Conservation (phyloP, 495 filamentous ascomycete species). For the Penicillium cataractarum region DNA sequence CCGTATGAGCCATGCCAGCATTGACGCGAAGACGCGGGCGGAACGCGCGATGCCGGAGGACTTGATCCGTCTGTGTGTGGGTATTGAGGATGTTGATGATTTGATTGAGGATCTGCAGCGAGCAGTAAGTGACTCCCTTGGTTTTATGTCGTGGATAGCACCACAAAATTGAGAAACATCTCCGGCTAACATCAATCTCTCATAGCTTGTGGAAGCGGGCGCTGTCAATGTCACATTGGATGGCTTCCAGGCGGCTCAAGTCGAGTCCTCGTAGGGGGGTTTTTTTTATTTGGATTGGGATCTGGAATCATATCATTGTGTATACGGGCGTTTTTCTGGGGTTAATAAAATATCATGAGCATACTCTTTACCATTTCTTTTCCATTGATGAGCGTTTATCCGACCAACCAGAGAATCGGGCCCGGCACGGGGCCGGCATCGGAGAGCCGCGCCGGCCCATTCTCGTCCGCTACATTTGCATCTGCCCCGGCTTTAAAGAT, state of each 20-base stretch:
- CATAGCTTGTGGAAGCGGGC: slow-evolving; percentile 87
- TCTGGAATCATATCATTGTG: slow-evolving; percentile 14
- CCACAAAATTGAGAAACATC: slow-evolving; percentile 3
- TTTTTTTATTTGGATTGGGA: not conserved
- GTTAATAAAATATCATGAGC: slow-evolving; percentile 18
- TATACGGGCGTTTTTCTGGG: slow-evolving; percentile 27
- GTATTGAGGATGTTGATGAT: slow-evolving; percentile 93
- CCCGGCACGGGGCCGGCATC: slow-evolving; percentile 38
- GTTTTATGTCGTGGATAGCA: not conserved
- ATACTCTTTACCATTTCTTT: not conserved
- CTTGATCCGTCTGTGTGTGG: slow-evolving; percentile 91
- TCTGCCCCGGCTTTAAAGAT: not conserved
- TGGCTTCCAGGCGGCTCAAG: slow-evolving; percentile 61
- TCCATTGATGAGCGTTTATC: slow-evolving; percentile 26
- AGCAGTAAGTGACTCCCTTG: slow-evolving; percentile 66
- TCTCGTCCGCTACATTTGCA: slow-evolving; percentile 32
- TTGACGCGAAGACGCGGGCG: slow-evolving; percentile 88
- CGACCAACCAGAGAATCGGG: slow-evolving; percentile 13
- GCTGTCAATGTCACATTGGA: slow-evolving; percentile 84
- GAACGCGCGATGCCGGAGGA: slow-evolving; percentile 95
- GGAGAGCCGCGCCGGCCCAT: slow-evolving; percentile 35
- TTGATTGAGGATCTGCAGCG: slow-evolving; percentile 89
- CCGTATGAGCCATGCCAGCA: slow-evolving; percentile 98
- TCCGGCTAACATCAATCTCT: slow-evolving; percentile 23
- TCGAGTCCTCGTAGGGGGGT: slow-evolving; percentile 9